Evolutionary conservation across 768 basidiomycete species (phyloP), one percentile per base, ranked within the genome.

Genomic region (Austroboletus festivus): DNA sequence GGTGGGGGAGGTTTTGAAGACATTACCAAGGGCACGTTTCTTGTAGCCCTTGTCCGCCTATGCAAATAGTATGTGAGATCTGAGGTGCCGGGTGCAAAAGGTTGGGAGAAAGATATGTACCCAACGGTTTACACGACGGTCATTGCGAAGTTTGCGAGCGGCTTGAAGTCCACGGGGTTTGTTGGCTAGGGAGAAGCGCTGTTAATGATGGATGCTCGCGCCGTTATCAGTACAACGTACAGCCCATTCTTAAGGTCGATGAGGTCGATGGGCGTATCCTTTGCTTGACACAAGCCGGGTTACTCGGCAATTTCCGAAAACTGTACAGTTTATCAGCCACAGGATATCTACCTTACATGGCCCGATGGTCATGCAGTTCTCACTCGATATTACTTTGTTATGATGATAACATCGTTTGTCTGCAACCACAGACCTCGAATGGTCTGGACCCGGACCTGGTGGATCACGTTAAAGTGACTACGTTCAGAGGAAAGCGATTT

Each of bases 151-250:
- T 77, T 97, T 97, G 74, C 96, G 90, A 67, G 93, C 95, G 64
- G 95, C 95, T 79, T 95, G 92, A 67, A 97, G 85, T 76, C 94
- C 94, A 79, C 94, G 89, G 70, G 94, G 94, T 90, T 97, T 96
- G 83, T 94, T 93, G 69, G 93, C 92, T 94, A 51, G 47, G 18
- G 23, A 18, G 40, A 22, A 44, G 13, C 6, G 1, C 11, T 13
- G 41, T 67, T 21, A 52, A 44, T 23, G 23, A 51, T 43, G 47
- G 50, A 38, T 18, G 37, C 26, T 22, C 18, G 19, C 31, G 18
- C 42, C n/a, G 38, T 47, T 51, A 51, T 50, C 51, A 48, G 46
- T 41, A 49, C 65, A 62, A 86, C 87, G 62, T 81, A 86, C 87
- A 89, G 80, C 87, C 87, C 87, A 89, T 89, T 77, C 74, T 85